Evolutionary conservation across 768 basidiomycete genomes (phyloP).

Genomic region (Cystobasidium tubakii): DNA sequence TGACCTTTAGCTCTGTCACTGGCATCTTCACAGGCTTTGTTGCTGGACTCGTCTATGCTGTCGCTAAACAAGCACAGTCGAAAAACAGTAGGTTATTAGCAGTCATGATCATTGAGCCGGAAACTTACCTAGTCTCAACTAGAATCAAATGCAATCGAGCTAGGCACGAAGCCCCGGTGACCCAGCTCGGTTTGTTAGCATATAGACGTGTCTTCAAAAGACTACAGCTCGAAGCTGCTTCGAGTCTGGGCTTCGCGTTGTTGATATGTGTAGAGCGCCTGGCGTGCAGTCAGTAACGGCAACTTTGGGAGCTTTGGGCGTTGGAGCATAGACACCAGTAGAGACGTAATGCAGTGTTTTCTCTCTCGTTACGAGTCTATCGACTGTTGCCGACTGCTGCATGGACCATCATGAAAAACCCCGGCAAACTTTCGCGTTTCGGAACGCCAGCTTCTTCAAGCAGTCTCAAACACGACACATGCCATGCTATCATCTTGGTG

Average conservation of each 20-base stretch:
- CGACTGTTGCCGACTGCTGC: too few relatives aligned
- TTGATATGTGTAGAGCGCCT: neutral
- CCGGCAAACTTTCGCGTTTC: too few relatives aligned
- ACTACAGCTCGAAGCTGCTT: neutral
- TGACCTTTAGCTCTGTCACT: constrained; percentile 79
- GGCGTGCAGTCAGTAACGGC: neutral
- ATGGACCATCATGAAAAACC: too few relatives aligned
- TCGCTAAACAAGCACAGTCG: constrained; percentile 90
- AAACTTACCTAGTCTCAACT: neutral
- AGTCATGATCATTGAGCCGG: neutral
- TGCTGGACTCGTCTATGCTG: constrained; percentile 82
- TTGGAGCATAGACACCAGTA: neutral
- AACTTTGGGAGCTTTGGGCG: neutral
- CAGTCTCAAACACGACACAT: too few relatives aligned
- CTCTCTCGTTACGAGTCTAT: too few relatives aligned
- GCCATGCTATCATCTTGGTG: too few relatives aligned
- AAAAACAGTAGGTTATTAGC: constrained; percentile 58
- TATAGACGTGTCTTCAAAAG: neutral
- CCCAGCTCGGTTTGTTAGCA: neutral
- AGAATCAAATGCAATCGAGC: constrained; percentile 13
- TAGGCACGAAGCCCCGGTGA: constrained; percentile 12
- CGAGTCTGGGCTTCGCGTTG: neutral
- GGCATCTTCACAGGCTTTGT: constrained; percentile 81
- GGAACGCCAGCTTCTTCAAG: too few relatives aligned
- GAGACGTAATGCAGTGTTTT: constrained; percentile 1